Evolutionary conservation across 2,329 filamentous ascomycete genomes (phyloP).

Genomic region (Paraphoma sp.): DNA sequence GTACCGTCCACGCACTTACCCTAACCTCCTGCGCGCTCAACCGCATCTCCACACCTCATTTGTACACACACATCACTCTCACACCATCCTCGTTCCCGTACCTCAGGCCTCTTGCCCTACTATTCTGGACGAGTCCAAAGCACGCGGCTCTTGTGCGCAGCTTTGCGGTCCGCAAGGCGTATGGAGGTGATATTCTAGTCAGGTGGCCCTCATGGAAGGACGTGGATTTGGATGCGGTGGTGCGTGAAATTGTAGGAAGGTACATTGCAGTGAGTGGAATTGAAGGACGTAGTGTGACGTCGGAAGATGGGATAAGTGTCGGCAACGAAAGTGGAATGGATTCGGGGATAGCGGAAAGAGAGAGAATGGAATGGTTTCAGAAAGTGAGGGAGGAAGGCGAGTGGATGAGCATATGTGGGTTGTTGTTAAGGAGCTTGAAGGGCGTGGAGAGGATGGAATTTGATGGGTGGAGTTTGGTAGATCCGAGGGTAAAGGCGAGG

Average conservation of each 20-base stretch:
- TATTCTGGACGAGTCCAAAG: conserved; percentile 14
- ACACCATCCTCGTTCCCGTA: conserved; percentile 7
- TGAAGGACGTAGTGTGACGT: neutral
- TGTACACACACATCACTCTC: conserved; percentile 19
- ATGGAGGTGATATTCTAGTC: conserved; percentile 16
- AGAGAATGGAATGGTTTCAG: conserved; percentile 3
- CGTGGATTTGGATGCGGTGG: conserved; percentile 4
- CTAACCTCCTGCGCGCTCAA: conserved; percentile 17
- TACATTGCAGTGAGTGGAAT: conserved; percentile 9
- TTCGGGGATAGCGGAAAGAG: no score
- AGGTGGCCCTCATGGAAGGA: conserved; percentile 12
- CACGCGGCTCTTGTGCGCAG: conserved; percentile 12
- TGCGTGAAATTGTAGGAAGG: conserved; percentile 3
- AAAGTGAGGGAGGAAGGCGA: conserved; percentile 16
- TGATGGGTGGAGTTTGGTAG: conserved; percentile 22
- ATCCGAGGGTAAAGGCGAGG: conserved; percentile 13
- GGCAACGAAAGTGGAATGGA: no score
- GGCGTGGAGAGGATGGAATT: conserved; percentile 16
- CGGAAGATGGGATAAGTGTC: no score
- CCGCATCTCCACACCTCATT: conserved; percentile 18
- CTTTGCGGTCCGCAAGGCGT: conserved; percentile 15
- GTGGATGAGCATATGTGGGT: conserved; percentile 15
- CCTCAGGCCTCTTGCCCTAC: conserved; percentile 15
- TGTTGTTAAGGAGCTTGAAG: conserved; percentile 19
- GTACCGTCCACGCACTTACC: conserved; percentile 7